Conservation (phyloP, 805 yeast species). For the Phaffomyces opuntiae region DNA sequence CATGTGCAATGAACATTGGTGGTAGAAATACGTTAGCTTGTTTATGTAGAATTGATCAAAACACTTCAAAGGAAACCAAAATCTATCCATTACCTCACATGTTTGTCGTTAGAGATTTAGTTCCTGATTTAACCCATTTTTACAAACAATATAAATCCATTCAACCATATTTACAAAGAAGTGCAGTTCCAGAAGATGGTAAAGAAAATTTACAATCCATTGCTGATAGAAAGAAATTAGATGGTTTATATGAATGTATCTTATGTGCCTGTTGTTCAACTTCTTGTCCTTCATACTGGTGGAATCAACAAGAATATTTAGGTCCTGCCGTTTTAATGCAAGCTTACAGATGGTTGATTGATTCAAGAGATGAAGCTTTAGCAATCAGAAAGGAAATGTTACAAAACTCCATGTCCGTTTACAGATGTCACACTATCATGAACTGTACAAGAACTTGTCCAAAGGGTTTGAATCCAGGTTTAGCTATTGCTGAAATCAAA, state of each 20-base stretch:
- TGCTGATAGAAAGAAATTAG: slow-evolving; percentile 78
- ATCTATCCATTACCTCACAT: slow-evolving; percentile 97
- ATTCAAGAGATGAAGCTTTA: slow-evolving; percentile 91
- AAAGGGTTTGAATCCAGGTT: slow-evolving; percentile 96
- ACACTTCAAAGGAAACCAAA: slow-evolving; percentile 66
- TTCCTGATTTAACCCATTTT: slow-evolving; percentile 95
- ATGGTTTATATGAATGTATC: too few relatives aligned
- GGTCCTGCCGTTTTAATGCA: slow-evolving; percentile 99
- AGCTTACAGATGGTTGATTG: slow-evolving; percentile 98
- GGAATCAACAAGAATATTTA: slow-evolving; percentile 98
- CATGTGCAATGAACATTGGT: slow-evolving; percentile 99
- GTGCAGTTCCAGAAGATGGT: slow-evolving; percentile 74
- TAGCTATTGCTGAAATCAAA: slow-evolving; percentile 95
- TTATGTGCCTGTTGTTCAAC: slow-evolving; percentile 46
- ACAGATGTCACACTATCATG: slow-evolving; percentile 99
- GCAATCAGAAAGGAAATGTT: slow-evolving; percentile 76
- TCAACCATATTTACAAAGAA: slow-evolving; percentile 91
- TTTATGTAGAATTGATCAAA: slow-evolving; percentile 85
- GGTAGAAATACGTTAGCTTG: slow-evolving; percentile 97
- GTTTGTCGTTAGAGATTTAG: slow-evolving; percentile 95
- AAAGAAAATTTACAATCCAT: slow-evolving; percentile 86
- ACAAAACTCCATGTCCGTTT: slow-evolving; percentile 94
- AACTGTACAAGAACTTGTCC: slow-evolving; percentile 98
- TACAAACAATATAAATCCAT: slow-evolving; percentile 98
- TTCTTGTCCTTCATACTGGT: slow-evolving; percentile 99